These are phyloP conservation scores for Suhomyces maxii DNA, from an alignment of 1,139 yeast species.

Conservation along the genomic window DNA sequence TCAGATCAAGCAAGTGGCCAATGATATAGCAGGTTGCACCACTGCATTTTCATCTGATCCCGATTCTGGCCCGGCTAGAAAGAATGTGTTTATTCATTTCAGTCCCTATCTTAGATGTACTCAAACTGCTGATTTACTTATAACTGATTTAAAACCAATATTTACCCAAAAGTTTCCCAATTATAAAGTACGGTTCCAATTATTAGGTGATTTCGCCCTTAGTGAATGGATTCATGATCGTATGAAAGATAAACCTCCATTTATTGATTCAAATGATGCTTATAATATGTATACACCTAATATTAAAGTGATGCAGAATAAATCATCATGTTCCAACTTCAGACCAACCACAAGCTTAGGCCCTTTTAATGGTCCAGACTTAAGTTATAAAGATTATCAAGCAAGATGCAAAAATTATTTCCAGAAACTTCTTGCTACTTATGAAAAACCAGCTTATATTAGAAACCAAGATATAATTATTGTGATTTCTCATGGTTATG, in stretches of 20 bases:
- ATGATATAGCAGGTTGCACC: slow-evolving; percentile 29
- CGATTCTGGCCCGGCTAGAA: slow-evolving; percentile 20
- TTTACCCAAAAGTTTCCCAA: slow-evolving; percentile 29
- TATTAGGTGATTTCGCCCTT: slow-evolving; percentile 48
- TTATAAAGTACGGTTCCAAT: slow-evolving; percentile 39
- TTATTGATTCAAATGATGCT: slow-evolving; percentile 46
- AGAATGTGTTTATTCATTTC: slow-evolving; percentile 44
- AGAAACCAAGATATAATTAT: slow-evolving; percentile 40
- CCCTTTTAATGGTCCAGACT: slow-evolving; percentile 47
- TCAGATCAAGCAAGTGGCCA: slow-evolving; percentile 33
- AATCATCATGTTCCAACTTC: slow-evolving; percentile 40
- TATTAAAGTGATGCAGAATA: slow-evolving; percentile 37
- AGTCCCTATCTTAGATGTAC: slow-evolving; percentile 48
- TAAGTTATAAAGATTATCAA: slow-evolving; percentile 45
- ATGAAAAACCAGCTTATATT: slow-evolving; percentile 40
- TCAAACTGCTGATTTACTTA: slow-evolving; percentile 45
- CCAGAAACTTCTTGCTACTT: slow-evolving; percentile 45
- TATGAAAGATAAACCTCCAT: slow-evolving; percentile 47
- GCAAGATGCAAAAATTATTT: slow-evolving; percentile 43
- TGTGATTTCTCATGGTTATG: slow-evolving; percentile 47
- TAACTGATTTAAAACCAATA: slow-evolving; percentile 30
- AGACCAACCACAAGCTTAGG: slow-evolving; percentile 50
- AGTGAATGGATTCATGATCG: slow-evolving; percentile 52
- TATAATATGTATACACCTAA: slow-evolving; percentile 52
- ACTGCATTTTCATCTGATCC: slow-evolving; percentile 24